These are phyloP conservation scores for Corymbia calophylla DNA, from an alignment of 441 rosid genomes.

Conservation along the genomic window DNA sequence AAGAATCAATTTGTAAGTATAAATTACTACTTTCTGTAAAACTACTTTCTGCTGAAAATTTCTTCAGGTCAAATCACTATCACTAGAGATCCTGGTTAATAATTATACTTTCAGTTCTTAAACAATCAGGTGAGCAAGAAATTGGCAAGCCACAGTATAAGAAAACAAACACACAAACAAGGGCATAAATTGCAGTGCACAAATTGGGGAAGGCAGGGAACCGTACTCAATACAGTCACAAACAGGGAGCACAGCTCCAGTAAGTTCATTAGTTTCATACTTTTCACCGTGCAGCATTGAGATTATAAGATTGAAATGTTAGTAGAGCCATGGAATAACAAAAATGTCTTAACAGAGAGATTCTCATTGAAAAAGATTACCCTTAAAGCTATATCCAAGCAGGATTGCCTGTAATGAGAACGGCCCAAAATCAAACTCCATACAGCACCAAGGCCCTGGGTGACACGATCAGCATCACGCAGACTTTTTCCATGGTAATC, in stretches of 20 bases:
- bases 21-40: neutral
- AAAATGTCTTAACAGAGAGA: neutral
- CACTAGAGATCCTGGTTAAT: neutral
- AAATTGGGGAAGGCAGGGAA: neutral
- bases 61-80: neutral
- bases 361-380: constrained; percentile 27
- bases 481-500: constrained; percentile 60
- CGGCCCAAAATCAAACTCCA: constrained; percentile 99
- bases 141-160: neutral
- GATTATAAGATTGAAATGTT: neutral
- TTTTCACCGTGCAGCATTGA: neutral
- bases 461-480: constrained; percentile 88
- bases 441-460: constrained; percentile 98
- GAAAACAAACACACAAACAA: neutral
- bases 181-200: neutral
- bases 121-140: neutral
- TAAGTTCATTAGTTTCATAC: neutral
- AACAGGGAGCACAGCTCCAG: constrained; percentile 5
- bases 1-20: neutral
- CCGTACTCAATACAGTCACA: constrained; percentile 4
- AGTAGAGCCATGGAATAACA: neutral
- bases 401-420: constrained; percentile 80
- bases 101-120: neutral
- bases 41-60: neutral
- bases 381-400: constrained; percentile 89